Percentiles rank a stretch among this genome's conserved stretches.
These are phyloP conservation scores for Kodamaea lidongshanica DNA, from an alignment of 805 yeast genomes.

Conservation along the genomic window DNA sequence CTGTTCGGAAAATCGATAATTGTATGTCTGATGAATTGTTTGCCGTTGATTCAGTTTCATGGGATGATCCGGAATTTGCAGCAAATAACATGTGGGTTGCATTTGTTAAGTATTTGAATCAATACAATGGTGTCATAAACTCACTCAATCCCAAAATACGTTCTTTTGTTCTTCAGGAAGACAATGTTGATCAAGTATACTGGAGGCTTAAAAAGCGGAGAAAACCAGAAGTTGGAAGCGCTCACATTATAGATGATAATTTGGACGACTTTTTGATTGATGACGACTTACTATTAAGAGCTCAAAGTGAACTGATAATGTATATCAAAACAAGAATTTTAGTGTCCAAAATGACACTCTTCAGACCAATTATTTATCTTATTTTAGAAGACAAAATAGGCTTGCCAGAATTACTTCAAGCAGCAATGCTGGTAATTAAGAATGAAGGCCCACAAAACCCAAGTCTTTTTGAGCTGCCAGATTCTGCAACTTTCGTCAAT, in stretches of 20 bases:
- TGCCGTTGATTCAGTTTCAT: conserved; percentile 9
- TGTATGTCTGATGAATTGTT: conserved; percentile 27
- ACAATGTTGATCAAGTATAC: conserved; percentile 25
- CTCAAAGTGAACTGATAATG: conserved; percentile 34
- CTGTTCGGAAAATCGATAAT: conserved; percentile 35
- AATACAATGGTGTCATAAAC: conserved; percentile 33
- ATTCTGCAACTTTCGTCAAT: conserved; percentile 8
- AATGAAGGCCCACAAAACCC: conserved; percentile 1
- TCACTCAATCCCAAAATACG: conserved; percentile 30
- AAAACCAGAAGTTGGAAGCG: conserved; percentile 9
- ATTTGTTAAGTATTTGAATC: conserved; percentile 29
- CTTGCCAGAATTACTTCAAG: conserved; percentile 22
- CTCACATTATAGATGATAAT: conserved; percentile 19
- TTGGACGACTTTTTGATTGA: conserved; percentile 31
- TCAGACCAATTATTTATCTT: conserved; percentile 31
- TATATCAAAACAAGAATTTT: conserved; percentile 34
- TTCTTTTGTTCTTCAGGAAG: conserved; percentile 27
- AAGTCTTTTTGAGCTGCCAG: conserved; percentile 5
- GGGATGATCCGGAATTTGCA: conserved; percentile 23
- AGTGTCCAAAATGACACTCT: conserved; percentile 25
- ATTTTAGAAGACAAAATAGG: conserved; percentile 25
- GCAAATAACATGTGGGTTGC: conserved; percentile 19
- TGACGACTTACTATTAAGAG: conserved; percentile 26
- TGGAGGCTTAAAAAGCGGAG: conserved; percentile 19
- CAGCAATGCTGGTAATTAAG: conserved; percentile 16